A percentile compares a stretch with the other conserved stretches of the same genome.
phyloP scores from a whole-genome alignment of 2,329 filamentous ascomycete genomes.

The Remersonia thermophila region DNA sequence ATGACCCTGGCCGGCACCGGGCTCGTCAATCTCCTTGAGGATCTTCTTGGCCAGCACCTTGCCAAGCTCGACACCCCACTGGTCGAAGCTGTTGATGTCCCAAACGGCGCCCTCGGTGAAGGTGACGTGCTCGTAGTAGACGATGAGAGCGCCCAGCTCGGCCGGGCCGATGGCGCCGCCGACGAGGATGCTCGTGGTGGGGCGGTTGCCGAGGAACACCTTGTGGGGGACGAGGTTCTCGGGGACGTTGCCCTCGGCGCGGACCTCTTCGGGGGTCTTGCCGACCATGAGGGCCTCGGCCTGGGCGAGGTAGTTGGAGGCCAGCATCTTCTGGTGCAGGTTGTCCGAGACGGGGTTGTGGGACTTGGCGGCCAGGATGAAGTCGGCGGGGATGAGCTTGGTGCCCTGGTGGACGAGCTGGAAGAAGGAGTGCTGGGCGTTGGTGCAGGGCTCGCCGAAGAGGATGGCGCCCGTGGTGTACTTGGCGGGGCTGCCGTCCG shows the following conservation, averaged over 20 bases:
- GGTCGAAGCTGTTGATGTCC: constrained; percentile 99
- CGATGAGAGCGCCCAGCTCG: constrained; percentile 87
- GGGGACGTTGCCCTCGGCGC: constrained; percentile 55
- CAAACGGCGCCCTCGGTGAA: constrained; percentile 96
- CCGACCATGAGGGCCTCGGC: constrained; percentile 84
- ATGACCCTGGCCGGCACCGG: constrained; percentile 60
- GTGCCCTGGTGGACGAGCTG: constrained; percentile 98
- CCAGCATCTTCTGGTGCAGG: constrained; percentile 93
- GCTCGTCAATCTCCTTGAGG: constrained; percentile 68
- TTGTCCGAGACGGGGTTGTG: constrained; percentile 92
- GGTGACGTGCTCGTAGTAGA: constrained; percentile 97
- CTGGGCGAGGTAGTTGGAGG: constrained; percentile 84
- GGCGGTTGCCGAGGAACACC: constrained; percentile 95
- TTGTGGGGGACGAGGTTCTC: constrained; percentile 87
- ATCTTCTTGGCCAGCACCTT: constrained; percentile 94
- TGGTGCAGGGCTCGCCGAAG: constrained; percentile 96
- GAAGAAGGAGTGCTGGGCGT: constrained; percentile 99
- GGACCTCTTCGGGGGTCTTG: constrained; percentile 71
- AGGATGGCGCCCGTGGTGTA: constrained; percentile 95
- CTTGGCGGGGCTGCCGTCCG: constrained; percentile 80
- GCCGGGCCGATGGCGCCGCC: constrained; percentile 88
- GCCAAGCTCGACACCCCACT: constrained; percentile 98
- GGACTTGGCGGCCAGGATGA: constrained; percentile 89
- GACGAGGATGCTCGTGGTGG: constrained; percentile 84
- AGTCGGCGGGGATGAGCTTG: constrained; percentile 96